phyloP scores from a whole-genome alignment of 768 basidiomycete species.

The Tricholomella constricta region DNA sequence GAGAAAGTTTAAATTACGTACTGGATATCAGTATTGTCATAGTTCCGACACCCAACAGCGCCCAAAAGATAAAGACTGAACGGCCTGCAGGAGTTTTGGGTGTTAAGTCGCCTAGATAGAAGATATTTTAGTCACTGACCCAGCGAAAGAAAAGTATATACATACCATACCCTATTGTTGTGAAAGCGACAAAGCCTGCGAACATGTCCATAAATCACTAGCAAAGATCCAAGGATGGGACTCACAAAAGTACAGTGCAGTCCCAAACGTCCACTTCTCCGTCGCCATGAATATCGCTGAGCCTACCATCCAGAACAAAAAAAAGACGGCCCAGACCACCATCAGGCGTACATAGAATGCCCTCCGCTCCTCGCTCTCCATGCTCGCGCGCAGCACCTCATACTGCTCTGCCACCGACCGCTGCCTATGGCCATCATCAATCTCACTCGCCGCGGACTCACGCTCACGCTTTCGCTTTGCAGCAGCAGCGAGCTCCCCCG shows the following conservation, averaged over 20 bases:
- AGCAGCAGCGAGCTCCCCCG: not conserved
- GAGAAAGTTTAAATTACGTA: conserved; percentile 28
- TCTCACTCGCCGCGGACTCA: too few species aligned
- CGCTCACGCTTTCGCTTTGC: not conserved
- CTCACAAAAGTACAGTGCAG: conserved; percentile 74
- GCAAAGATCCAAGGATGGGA: not conserved
- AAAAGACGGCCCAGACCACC: conserved; percentile 61
- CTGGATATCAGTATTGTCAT: conserved; percentile 78
- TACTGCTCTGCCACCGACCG: conserved; percentile 29
- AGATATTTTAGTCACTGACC: not conserved
- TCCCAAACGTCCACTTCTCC: conserved; percentile 67
- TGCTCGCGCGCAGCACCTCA: conserved; percentile 27
- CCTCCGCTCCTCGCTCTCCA: conserved; percentile 48
- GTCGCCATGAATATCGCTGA: conserved; percentile 68
- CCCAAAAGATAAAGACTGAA: conserved; percentile 79
- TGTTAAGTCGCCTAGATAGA: conserved; percentile 51
- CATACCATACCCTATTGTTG: conserved; percentile 69
- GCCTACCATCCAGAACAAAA: conserved; percentile 83
- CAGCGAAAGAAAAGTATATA: not conserved
- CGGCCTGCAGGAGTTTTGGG: conserved; percentile 70
- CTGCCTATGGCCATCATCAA: too few species aligned
- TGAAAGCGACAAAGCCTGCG: conserved; percentile 71
- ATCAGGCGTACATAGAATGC: conserved; percentile 59
- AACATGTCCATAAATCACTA: not conserved
- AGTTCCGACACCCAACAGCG: conserved; percentile 71